Percentiles rank a stretch among this genome's conserved stretches.
These are phyloP conservation scores for Calycina herbarum DNA, from an alignment of 2,329 filamentous ascomycete genomes.

Conservation along the genomic window DNA sequence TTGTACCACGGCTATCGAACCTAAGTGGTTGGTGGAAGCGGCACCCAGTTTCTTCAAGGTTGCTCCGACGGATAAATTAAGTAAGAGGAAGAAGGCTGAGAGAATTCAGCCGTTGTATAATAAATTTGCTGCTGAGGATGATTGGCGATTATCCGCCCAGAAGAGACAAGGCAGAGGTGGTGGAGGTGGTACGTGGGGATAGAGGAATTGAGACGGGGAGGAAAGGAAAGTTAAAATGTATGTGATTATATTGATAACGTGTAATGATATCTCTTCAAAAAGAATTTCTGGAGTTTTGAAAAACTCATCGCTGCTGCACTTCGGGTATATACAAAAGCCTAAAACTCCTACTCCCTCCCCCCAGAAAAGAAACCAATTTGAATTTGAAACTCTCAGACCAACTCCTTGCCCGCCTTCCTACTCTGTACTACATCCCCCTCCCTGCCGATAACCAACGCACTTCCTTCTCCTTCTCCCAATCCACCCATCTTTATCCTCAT, in stretches of 20 bases:
- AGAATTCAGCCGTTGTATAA: constrained; percentile 95
- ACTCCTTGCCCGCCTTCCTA: neutral
- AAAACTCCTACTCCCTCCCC: too few species aligned
- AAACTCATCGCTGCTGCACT: too few species aligned
- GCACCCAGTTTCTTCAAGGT: constrained; percentile 99
- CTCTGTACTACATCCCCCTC: constrained; percentile 5
- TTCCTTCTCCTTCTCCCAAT: neutral
- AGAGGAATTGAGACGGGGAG: neutral
- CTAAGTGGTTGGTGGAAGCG: constrained; percentile 89
- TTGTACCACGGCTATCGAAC: constrained; percentile 87
- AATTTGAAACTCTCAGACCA: neutral
- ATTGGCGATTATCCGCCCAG: constrained; percentile 92
- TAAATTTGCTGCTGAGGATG: constrained; percentile 86
- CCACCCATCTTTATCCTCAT: constrained; percentile 12
- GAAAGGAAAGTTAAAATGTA: neutral
- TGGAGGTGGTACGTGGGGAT: constrained; percentile 92
- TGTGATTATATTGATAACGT: neutral
- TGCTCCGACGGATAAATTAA: constrained; percentile 79
- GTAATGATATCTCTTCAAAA: too few species aligned
- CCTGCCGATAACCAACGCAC: neutral
- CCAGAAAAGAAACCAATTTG: too few species aligned
- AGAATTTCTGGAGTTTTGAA: too few species aligned
- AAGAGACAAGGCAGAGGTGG: constrained; percentile 80
- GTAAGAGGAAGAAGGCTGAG: constrained; percentile 91
- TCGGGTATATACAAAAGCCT: too few species aligned